A percentile compares a stretch with the other conserved stretches of the same genome.
These are phyloP conservation scores for Immersiporthe knoxdaviesiana DNA, from an alignment of 2,329 filamentous ascomycete genomes.

Conservation along the genomic window DNA sequence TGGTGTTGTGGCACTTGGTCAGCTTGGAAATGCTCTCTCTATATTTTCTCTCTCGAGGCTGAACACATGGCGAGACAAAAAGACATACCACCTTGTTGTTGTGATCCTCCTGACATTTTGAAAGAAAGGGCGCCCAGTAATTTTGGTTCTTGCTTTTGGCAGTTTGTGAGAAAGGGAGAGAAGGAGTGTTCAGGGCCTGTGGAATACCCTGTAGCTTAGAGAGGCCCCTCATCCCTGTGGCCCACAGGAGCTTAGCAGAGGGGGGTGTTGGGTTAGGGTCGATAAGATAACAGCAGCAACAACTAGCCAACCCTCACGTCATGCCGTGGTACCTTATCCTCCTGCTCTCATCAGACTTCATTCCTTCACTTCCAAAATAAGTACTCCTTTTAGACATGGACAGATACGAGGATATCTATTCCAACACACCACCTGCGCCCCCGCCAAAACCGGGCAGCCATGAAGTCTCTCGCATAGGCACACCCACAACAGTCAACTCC, in stretches of 20 bases:
- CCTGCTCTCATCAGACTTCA: background rate
- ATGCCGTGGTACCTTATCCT: background rate
- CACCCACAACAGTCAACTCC: constrained; percentile 56
- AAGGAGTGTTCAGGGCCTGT: background rate
- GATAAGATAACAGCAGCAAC: constrained; percentile 11
- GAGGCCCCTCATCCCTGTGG: background rate
- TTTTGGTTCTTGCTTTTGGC: background rate
- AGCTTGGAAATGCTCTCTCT: background rate
- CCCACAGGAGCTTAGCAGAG: constrained; percentile 3
- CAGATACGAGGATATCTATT: constrained; percentile 42
- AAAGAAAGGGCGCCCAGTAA: constrained; percentile 11
- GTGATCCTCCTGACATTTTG: constrained; percentile 30
- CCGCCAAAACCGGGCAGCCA: constrained; percentile 74
- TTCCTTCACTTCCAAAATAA: background rate
- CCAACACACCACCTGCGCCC: constrained; percentile 66
- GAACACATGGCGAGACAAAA: background rate
- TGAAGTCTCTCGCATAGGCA: constrained; percentile 68
- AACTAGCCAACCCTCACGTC: constrained; percentile 5
- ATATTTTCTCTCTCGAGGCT: background rate
- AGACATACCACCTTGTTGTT: constrained; percentile 28
- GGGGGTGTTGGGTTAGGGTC: constrained; percentile 1
- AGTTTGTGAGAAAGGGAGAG: background rate
- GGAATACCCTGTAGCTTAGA: background rate
- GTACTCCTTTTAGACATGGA: constrained; percentile 18
- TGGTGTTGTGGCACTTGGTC: constrained; percentile 20